Conservation (phyloP, 2,329 filamentous ascomycete species). For the Epichloe sibirici region DNA sequence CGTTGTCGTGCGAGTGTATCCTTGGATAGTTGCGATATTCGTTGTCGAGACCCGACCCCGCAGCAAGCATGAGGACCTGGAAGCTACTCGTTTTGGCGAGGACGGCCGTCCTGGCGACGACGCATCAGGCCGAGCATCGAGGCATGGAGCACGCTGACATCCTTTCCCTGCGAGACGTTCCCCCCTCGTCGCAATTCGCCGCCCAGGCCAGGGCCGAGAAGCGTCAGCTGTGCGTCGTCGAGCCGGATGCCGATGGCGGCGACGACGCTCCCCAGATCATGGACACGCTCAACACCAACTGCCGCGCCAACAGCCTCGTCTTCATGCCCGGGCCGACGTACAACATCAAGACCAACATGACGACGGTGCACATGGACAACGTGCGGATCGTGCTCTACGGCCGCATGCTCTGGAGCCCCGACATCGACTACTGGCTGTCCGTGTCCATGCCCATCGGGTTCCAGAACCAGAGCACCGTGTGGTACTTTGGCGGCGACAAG, state of each 20-base stretch:
- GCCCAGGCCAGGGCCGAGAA: constrained; percentile 9
- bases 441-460: constrained; percentile 38
- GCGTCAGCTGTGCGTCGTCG: constrained; percentile 18
- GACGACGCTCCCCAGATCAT: constrained; percentile 21
- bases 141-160: constrained; percentile 1
- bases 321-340: constrained; percentile 22
- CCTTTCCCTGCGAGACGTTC: background rate
- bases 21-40: too few species aligned
- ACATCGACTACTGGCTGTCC: constrained; percentile 39
- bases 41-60: too few species aligned
- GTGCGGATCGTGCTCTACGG: constrained; percentile 33
- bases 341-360: constrained; percentile 23
- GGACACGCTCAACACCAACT: constrained; percentile 19
- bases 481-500: constrained; percentile 40
- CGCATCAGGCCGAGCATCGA: constrained; percentile 1
- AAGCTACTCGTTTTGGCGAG: background rate
- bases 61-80: background rate
- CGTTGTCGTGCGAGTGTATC: too few species aligned
- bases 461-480: constrained; percentile 43
- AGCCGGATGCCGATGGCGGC: constrained; percentile 13
- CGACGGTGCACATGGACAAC: constrained; percentile 19
- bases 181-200: background rate
- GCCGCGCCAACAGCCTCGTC: constrained; percentile 18
- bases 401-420: constrained; percentile 27
- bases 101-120: background rate